These are phyloP conservation scores for Eucalyptus tenuipes DNA, from an alignment of 345 rosid species.

Conservation along the genomic window DNA sequence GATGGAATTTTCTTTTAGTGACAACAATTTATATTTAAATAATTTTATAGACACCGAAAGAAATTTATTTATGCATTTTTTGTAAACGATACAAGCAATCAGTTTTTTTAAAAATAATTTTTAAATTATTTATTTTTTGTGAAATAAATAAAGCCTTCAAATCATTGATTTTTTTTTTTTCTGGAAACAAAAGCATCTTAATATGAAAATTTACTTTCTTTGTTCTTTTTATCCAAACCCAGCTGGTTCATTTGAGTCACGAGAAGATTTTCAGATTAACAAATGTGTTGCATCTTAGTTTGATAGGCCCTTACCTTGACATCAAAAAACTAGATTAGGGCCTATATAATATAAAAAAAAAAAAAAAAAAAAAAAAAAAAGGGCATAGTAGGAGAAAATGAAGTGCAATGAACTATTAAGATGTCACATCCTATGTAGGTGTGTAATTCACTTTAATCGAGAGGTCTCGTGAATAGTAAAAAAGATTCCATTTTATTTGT, in stretches of 20 bases:
- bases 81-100: not conserved
- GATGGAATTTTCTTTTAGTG: not conserved
- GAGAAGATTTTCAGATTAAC: not conserved
- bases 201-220: not conserved
- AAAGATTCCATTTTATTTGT: too few species aligned
- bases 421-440: not conserved
- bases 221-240: not conserved
- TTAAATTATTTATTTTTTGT: too few species aligned
- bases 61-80: too few species aligned
- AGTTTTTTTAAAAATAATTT: too few species aligned
- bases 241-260: not conserved
- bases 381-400: not conserved
- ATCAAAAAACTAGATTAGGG: not conserved
- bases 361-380: accelerated
- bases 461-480: not conserved
- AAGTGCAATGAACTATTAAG: not conserved
- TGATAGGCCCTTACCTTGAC: not conserved
- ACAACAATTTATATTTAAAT: too few species aligned
- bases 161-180: not conserved
- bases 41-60: too few species aligned
- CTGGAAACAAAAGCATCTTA: not conserved
- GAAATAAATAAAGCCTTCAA: not conserved
- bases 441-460: not conserved
- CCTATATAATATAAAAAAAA: accelerated
- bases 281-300: not conserved